Evolutionary conservation across 2,329 filamentous ascomycete species (phyloP).

Genomic region (Aspergillus bombycis): DNA sequence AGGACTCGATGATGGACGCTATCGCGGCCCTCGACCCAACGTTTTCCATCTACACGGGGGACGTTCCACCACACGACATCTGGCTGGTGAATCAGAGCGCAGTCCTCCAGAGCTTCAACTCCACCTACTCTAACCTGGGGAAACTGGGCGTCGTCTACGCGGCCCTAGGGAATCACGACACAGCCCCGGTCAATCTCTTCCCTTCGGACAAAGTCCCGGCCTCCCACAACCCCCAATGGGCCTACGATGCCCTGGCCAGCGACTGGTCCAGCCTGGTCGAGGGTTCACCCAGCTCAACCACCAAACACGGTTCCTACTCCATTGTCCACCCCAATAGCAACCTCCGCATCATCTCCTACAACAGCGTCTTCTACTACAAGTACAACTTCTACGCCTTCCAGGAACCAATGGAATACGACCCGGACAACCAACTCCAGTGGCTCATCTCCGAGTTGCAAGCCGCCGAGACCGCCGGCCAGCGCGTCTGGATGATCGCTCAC

Average conservation of each 20-base stretch:
- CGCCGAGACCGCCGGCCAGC: slow-evolving; percentile 56
- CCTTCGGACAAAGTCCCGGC: slow-evolving; percentile 44
- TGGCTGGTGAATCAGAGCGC: slow-evolving; percentile 41
- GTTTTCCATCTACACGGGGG: slow-evolving; percentile 64
- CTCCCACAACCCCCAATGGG: slow-evolving; percentile 52
- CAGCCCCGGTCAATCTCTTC: slow-evolving; percentile 57
- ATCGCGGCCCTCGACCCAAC: slow-evolving; percentile 49
- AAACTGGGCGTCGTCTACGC: slow-evolving; percentile 53
- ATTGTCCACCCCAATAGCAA: slow-evolving; percentile 41
- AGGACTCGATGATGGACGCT: slow-evolving; percentile 55
- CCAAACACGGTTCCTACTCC: slow-evolving; percentile 36
- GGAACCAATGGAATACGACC: slow-evolving; percentile 54
- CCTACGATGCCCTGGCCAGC: slow-evolving; percentile 54
- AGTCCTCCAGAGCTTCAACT: slow-evolving; percentile 42
- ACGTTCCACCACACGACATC: slow-evolving; percentile 57
- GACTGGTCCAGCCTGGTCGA: slow-evolving; percentile 54
- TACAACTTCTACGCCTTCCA: slow-evolving; percentile 61
- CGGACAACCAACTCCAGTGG: slow-evolving; percentile 57
- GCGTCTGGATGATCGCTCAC: slow-evolving; percentile 62
- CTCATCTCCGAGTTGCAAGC: slow-evolving; percentile 57
- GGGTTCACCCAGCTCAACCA: neutral
- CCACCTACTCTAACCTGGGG: slow-evolving; percentile 54
- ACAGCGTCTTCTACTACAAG: slow-evolving; percentile 64
- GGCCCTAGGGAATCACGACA: slow-evolving; percentile 62
- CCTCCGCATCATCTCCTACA: slow-evolving; percentile 62